A percentile compares a stretch with the other conserved stretches of the same genome.
Evolutionary conservation across 2,329 filamentous ascomycete species (phyloP).

Genomic region (Allantophomopsis cytisporea): DNA sequence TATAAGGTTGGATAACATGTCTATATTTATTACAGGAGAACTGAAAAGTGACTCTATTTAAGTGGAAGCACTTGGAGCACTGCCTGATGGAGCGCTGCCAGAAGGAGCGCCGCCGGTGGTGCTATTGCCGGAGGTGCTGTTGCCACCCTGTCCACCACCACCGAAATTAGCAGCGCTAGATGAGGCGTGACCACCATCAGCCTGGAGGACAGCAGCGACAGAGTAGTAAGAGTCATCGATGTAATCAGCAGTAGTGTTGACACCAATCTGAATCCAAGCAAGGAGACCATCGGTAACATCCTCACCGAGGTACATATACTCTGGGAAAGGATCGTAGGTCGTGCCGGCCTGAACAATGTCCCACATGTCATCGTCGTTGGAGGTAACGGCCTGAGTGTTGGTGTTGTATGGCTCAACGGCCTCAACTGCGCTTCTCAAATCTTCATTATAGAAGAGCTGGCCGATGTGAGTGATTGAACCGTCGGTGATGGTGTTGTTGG

Average conservation of each 20-base stretch:
- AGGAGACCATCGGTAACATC: slow-evolving; percentile 29
- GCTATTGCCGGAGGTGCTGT: background rate
- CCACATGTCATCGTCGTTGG: slow-evolving; percentile 31
- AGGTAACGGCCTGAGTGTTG: slow-evolving; percentile 26
- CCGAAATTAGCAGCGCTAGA: background rate
- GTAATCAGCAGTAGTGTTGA: slow-evolving; percentile 20
- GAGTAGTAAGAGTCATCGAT: slow-evolving; percentile 2
- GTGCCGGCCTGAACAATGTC: slow-evolving; percentile 29
- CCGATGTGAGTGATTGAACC: slow-evolving; percentile 39
- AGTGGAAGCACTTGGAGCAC: background rate
- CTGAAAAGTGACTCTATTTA: no score
- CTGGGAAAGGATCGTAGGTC: slow-evolving; percentile 34
- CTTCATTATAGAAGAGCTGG: slow-evolving; percentile 45
- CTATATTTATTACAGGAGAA: no score
- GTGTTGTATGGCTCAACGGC: slow-evolving; percentile 26
- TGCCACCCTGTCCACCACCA: background rate
- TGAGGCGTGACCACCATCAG: slow-evolving; percentile 8
- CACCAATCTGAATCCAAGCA: slow-evolving; percentile 33
- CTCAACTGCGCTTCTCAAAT: slow-evolving; percentile 32
- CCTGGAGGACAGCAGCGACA: slow-evolving; percentile 7
- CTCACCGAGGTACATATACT: slow-evolving; percentile 38
- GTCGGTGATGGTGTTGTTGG: slow-evolving; percentile 27
- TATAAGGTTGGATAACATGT: no score
- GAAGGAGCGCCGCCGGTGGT: background rate
- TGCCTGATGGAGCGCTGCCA: slow-evolving; percentile 2